These are phyloP conservation scores for Clausena lansium DNA, from an alignment of 345 rosid genomes.

Conservation along the genomic window DNA sequence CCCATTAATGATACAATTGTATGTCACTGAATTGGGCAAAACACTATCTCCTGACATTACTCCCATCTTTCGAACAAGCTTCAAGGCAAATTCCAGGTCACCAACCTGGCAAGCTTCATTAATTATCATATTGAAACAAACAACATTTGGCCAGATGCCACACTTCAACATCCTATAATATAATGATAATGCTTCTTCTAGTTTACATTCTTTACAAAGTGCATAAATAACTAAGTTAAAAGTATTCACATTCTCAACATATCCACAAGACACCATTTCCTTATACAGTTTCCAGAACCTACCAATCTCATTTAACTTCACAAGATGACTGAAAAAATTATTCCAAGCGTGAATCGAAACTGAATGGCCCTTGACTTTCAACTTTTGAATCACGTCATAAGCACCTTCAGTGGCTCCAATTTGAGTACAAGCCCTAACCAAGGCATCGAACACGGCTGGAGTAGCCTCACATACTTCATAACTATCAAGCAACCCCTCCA, in stretches of 20 bases:
- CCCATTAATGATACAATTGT: slow-evolving; percentile 55
- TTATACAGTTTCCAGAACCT: slow-evolving; percentile 54
- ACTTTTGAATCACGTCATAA: slow-evolving; percentile 46
- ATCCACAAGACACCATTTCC: slow-evolving; percentile 48
- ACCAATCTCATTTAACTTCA: slow-evolving; percentile 48
- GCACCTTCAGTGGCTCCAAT: slow-evolving; percentile 46
- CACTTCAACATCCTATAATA: slow-evolving; percentile 59
- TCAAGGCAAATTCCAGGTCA: slow-evolving; percentile 40
- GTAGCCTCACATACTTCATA: slow-evolving; percentile 36
- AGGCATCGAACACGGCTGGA: slow-evolving; percentile 56
- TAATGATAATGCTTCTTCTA: slow-evolving; percentile 47
- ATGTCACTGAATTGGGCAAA: slow-evolving; percentile 55
- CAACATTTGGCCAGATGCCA: slow-evolving; percentile 66
- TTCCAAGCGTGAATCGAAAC: slow-evolving; percentile 70
- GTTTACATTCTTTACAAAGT: slow-evolving; percentile 46
- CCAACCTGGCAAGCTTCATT: slow-evolving; percentile 54
- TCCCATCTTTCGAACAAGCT: slow-evolving; percentile 46
- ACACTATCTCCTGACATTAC: slow-evolving; percentile 39
- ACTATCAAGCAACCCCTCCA: slow-evolving; percentile 44
- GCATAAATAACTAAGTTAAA: slow-evolving; percentile 62
- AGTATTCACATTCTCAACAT: slow-evolving; percentile 59
- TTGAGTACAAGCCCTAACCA: slow-evolving; percentile 63
- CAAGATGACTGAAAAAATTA: slow-evolving; percentile 57
- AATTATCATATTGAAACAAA: slow-evolving; percentile 66
- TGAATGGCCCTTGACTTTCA: slow-evolving; percentile 31